Conservation (phyloP, 129 eudicot genomes). For the Saposhnikovia divaricata region DNA sequence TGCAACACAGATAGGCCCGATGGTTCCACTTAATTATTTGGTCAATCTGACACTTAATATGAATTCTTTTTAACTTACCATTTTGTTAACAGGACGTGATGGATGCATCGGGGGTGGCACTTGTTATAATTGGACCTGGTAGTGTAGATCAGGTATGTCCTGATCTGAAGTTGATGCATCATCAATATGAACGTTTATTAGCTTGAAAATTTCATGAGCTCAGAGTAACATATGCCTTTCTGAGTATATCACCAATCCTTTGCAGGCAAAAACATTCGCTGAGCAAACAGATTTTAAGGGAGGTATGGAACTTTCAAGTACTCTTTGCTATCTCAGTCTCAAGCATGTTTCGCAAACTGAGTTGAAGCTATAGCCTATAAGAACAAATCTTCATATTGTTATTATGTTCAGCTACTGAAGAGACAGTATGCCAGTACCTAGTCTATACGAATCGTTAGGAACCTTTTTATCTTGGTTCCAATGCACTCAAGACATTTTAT, state of each 20-base stretch:
- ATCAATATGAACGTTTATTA: neutral
- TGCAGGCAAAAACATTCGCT: constrained; percentile 71
- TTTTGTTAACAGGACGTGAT: constrained; percentile 58
- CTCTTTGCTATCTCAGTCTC: neutral
- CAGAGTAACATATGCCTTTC: constrained; percentile 1
- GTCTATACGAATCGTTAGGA: neutral
- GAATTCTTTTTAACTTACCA: neutral
- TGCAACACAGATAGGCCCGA: no score
- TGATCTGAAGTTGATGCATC: neutral
- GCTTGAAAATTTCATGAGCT: neutral
- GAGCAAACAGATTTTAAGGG: constrained; percentile 78
- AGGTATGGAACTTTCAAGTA: constrained; percentile 37
- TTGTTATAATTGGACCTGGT: constrained; percentile 93
- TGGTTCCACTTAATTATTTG: neutral
- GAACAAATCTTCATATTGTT: neutral
- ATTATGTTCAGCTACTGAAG: neutral
- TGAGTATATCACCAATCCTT: constrained; percentile 5
- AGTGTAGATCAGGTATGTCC: constrained; percentile 72
- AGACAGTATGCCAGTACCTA: neutral
- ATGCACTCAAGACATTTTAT: neutral
- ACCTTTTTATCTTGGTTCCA: neutral
- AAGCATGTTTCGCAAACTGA: neutral
- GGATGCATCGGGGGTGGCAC: constrained; percentile 95
- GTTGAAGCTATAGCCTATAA: neutral
- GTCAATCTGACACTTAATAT: neutral